Conservation (phyloP, 352 stramenopile genomes). For the Pythium rishiriense region DNA sequence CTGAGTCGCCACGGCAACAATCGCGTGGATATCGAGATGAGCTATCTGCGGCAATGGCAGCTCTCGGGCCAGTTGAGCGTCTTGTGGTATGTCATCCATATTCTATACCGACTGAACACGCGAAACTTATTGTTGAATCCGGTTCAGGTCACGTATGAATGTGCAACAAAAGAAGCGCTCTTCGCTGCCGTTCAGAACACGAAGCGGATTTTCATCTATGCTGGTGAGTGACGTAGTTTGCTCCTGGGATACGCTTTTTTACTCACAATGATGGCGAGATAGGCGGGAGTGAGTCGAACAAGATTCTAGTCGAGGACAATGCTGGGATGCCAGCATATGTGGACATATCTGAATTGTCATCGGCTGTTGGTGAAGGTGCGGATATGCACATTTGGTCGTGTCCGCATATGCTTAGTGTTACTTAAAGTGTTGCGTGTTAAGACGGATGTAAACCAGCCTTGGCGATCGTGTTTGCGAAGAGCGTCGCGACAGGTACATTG, state of each 20-base stretch:
- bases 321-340: constrained; percentile 25
- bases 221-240: constrained; percentile 7
- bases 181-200: constrained; percentile 13
- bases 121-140: neutral
- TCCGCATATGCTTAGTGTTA: neutral
- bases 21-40: constrained; percentile 47
- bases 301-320: constrained; percentile 26
- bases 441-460: constrained; percentile 9
- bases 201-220: constrained; percentile 23
- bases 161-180: constrained; percentile 24
- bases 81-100: constrained; percentile 39
- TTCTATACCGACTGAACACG: neutral
- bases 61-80: constrained; percentile 38
- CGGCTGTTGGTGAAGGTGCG: constrained; percentile 13
- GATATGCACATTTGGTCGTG: neutral
- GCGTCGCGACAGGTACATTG: constrained; percentile 19
- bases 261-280: neutral
- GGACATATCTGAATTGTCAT: constrained; percentile 4
- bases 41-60: constrained; percentile 45
- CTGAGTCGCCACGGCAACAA: constrained; percentile 18
- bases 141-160: constrained; percentile 23
- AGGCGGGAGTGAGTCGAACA: constrained; percentile 12
- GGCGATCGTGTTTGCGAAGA: constrained; percentile 26
- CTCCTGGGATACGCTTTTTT: neutral
- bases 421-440: neutral